Base-by-base conservation (phyloP, 2,329 filamentous ascomycete genomes). In the Fonsecaea multimorphosa region DNA sequence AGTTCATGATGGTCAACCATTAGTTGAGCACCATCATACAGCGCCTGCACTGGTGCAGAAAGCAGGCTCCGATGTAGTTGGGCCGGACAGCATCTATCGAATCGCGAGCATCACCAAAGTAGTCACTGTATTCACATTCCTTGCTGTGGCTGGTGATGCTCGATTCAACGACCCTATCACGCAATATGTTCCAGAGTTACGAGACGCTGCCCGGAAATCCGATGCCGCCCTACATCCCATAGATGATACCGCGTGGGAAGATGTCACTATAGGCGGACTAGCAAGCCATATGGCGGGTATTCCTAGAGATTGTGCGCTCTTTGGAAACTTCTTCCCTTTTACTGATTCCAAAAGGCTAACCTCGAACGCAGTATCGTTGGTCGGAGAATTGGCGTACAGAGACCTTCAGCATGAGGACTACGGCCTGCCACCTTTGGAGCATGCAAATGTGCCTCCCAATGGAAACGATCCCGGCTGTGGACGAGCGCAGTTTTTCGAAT, bases 241-340 rank as follows among this genome's bases (percentile, higher is more conserved):
- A 24, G 53, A 68, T 46, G 34, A 54, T 9, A 72, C 81, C 1
- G 72, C 77, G 40, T 86, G 83, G 83, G 77, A 83, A 36, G 78
- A 81, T 8, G 74, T 85, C 27, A 85, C 82, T 0, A 72, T 84
- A 6, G 78, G 76, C 3, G 76, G 79, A 22, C 72, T 85, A 8
- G 80, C 81, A 1, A 78, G 76, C 1, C 83, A 85, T 46, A 74
- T 84, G 27, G 36, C 61, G 22, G 31, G 61, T 24, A 52, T 64
- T 19, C 16, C 40, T 5, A 32, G 54, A 27, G 61, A 58, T 52
- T 27, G 51, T 31, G 29, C 29, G 29, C 29, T 31, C 29, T 31
- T 31, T 8, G 8, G 8, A 31, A 31, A 31, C 29, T 8, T 4
- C 29, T 31, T 31, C 29, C 29, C 29, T 8, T 31, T 31, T 3